Evolutionary conservation across 2,329 filamentous ascomycete species (phyloP), one percentile per base, ranked within the genome.

Genomic region (Stromatinia cepivora): DNA sequence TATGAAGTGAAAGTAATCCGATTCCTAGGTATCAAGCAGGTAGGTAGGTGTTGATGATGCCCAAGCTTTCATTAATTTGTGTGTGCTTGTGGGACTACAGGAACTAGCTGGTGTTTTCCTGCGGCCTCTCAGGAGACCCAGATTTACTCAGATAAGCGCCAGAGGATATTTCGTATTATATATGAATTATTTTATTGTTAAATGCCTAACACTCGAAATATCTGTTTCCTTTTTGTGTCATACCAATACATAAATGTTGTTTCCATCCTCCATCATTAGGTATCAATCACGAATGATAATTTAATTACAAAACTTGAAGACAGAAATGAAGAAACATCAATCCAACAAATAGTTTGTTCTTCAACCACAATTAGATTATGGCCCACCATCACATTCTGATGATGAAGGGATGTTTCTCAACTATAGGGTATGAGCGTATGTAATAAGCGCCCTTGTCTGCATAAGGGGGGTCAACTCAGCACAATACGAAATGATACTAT

Each of bases 121-220:
- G 66, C 66, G 66, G 48, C 66, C 66, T 28, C 56, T 64, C 13
- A 56, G 22, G 11, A 64, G 66, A 15, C 66, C 66, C 66, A 63
- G 61, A 59, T 67, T 64, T 34, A 56, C 52, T 56, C 28, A 54
- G 66, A 69, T 69, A 69, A 69, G 66, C 66, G 66, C 66, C 58
- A 42, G 46, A 39, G 28, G n/a, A 59, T n/a, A 39, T 22, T 67
- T 52, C 20, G 52, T 58, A 45, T 11, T 45, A 31, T 45, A 57
- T 57, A 39, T 39, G 36, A 56, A 34, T 22, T 6, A n/a, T n/a
- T 36, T 22, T 7, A n/a, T n/a, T 56, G 31, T 36, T 56, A 36
- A 34, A 36, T 31, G n/a, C 20, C 53, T 1, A n/a, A 36, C 10
- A 56, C 22, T 22, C 31, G 4, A 22, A 11, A n/a, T 36, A 11